phyloP scores from a whole-genome alignment of 2,329 filamentous ascomycete genomes.

The Calonectria leucothoes region DNA sequence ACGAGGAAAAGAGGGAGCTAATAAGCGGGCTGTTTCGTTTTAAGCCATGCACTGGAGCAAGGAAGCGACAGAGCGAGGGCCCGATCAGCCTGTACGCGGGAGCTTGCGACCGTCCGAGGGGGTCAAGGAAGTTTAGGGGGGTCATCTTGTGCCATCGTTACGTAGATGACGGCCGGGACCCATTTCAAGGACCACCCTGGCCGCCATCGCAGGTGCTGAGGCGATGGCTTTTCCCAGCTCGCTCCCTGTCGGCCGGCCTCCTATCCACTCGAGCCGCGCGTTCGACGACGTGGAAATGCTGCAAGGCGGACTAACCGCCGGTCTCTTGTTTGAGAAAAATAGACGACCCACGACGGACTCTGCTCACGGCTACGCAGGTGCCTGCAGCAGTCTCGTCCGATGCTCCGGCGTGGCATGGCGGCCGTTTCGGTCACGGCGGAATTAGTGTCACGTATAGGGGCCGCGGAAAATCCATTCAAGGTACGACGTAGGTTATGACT shows the following conservation, averaged over 20 bases:
- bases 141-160: not conserved
- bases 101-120: not conserved
- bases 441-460: not conserved
- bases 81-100: constrained; percentile 3
- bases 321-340: not conserved
- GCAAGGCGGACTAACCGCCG: not conserved
- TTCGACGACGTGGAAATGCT: not conserved
- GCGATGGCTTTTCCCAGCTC: not conserved
- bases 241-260: not conserved
- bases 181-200: not conserved
- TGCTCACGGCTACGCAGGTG: not conserved
- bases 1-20: constrained; percentile 1
- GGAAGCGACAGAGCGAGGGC: not conserved
- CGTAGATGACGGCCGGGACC: not conserved
- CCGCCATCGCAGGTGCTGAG: not conserved
- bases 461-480: not conserved
- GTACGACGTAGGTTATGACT: not conserved
- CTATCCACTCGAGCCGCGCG: not conserved
- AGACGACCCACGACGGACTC: not conserved
- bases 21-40: constrained; percentile 1
- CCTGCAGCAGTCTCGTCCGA: not conserved
- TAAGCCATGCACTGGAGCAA: not conserved
- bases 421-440: not conserved
- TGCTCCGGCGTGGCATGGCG: not conserved
- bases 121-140: too few species aligned